Conservation (phyloP, 2,329 filamentous ascomycete genomes). For the Neofusicoccum sp. region DNA sequence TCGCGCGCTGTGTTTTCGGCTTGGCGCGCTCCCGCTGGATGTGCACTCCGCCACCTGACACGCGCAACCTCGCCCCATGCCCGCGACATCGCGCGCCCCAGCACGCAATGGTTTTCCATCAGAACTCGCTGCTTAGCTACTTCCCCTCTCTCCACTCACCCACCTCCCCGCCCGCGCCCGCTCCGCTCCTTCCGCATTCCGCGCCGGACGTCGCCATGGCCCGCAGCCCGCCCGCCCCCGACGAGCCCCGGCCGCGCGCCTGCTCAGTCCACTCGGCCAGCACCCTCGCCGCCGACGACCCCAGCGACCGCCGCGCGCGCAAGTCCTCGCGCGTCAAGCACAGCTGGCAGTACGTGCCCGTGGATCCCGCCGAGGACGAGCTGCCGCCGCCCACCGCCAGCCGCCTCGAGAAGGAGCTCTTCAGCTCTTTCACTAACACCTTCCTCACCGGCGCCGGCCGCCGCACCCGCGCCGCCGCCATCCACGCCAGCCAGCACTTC, state of each 20-base stretch:
- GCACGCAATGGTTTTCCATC: slow-evolving; percentile 7
- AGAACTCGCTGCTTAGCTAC: slow-evolving; percentile 14
- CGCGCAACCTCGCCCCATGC: slow-evolving; percentile 15
- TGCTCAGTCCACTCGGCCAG: slow-evolving; percentile 9
- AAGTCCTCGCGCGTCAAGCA: slow-evolving; percentile 14
- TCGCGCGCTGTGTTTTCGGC: slow-evolving; percentile 13
- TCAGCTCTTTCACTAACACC: slow-evolving; percentile 16
- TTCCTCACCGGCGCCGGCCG: slow-evolving; percentile 7
- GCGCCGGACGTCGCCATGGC: slow-evolving; percentile 3
- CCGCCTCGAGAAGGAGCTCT: slow-evolving; percentile 15
- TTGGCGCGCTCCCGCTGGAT: slow-evolving; percentile 9
- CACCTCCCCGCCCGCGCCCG: neutral
- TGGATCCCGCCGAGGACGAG: slow-evolving; percentile 17
- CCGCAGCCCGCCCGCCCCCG: neutral
- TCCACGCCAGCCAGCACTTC: neutral
- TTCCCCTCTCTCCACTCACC: neutral
- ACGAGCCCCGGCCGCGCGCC: slow-evolving; percentile 4
- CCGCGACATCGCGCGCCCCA: neutral
- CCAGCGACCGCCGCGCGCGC: neutral
- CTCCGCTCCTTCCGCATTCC: slow-evolving; percentile 13
- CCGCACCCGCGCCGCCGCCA: slow-evolving; percentile 10
- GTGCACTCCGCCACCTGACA: slow-evolving; percentile 18
- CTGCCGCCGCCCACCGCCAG: slow-evolving; percentile 4
- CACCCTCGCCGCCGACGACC: neutral
- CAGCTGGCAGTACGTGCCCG: slow-evolving; percentile 14